These are phyloP conservation scores for Solanum bulbocastanum DNA, from an alignment of 257 asterid genomes.

Conservation along the genomic window DNA sequence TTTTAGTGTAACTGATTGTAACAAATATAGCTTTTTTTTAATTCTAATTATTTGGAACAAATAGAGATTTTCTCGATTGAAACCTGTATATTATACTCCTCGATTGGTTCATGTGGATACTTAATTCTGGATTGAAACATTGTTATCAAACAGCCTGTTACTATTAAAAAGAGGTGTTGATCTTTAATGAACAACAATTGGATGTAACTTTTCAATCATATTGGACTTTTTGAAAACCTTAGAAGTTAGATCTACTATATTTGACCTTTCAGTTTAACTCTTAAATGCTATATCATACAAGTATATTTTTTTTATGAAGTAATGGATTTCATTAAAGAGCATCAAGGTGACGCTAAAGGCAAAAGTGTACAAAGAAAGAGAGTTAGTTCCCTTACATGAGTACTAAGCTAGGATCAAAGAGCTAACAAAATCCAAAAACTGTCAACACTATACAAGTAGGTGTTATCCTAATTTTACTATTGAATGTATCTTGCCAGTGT, in stretches of 20 bases:
- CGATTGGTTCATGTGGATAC: not conserved
- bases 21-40: not conserved
- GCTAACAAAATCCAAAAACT: not conserved
- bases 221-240: not conserved
- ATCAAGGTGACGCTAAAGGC: not conserved
- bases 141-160: not conserved
- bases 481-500: not conserved
- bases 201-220: not conserved
- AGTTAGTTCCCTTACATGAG: not conserved
- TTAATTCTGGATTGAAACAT: not conserved
- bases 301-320: too few relatives aligned
- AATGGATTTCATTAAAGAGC: not conserved
- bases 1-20: not conserved
- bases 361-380: not conserved
- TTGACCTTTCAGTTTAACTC: not conserved
- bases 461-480: not conserved
- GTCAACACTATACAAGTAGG: not conserved
- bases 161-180: not conserved
- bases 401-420: not conserved
- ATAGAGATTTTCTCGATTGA: not conserved
- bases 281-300: not conserved
- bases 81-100: not conserved
- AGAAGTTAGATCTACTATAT: not conserved
- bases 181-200: not conserved
- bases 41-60: not conserved